Percentiles rank a stretch among this genome's conserved stretches.
These are phyloP conservation scores for Monilinia vaccinii-corymbosi DNA, from an alignment of 2,329 filamentous ascomycete species.

Conservation along the genomic window DNA sequence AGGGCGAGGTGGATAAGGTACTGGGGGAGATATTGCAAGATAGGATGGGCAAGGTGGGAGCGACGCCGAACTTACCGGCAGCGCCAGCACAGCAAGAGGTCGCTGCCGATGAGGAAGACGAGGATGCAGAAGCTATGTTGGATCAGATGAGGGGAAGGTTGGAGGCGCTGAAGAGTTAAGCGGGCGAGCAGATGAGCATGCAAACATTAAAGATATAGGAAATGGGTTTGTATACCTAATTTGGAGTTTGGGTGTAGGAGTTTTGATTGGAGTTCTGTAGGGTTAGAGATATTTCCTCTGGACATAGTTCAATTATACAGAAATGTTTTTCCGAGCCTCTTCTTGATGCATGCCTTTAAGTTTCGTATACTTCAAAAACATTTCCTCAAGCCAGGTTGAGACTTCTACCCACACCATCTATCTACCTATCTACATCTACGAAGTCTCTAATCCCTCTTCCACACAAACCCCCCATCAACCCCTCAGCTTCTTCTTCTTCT, in stretches of 20 bases:
- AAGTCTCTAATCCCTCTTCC: no score
- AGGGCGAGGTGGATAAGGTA: constrained; percentile 86
- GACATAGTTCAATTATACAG: not conserved
- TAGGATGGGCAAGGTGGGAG: constrained; percentile 57
- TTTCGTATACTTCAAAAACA: not conserved
- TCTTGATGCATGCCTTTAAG: not conserved
- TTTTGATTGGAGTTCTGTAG: not conserved
- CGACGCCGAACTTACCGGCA: constrained; percentile 45
- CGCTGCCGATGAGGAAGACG: constrained; percentile 62
- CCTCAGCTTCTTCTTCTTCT: no score
- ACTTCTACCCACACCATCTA: no score
- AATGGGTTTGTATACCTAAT: not conserved
- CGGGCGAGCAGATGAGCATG: not conserved
- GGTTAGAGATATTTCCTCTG: not conserved
- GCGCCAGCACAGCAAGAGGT: constrained; percentile 41
- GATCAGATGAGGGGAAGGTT: constrained; percentile 88
- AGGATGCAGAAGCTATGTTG: constrained; percentile 82
- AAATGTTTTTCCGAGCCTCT: not conserved
- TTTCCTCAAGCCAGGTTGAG: not conserved
- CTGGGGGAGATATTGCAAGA: constrained; percentile 85
- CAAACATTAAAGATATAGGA: not conserved
- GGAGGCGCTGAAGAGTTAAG: constrained; percentile 78
- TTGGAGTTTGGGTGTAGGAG: not conserved
- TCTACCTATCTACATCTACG: no score
- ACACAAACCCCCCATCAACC: no score